Evolutionary conservation across 257 asterid species (phyloP), one percentile per base, ranked within the genome.

Genomic region (Solanum chaucha): DNA sequence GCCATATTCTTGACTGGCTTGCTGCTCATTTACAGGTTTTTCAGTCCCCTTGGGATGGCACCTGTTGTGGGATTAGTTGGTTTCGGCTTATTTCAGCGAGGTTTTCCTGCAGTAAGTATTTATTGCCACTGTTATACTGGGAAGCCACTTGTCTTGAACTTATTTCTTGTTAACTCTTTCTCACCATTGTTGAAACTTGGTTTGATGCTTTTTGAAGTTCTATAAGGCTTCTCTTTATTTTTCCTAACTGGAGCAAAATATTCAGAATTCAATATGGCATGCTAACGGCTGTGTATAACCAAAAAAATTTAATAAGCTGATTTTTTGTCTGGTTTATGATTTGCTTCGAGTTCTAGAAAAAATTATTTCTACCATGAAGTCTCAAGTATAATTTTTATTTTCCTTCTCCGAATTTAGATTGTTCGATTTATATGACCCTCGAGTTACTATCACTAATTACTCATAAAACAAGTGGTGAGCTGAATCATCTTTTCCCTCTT

Each of bases 31-130:
- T 83, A 58, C 97, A 97, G 99, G 26, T 95, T 97, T 89, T 97
- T 97, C 90, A 97, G 99, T 87, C 99, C 99, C 84, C 99, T 97
- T 30, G 98, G 99, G 75, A 93, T 97, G 98, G 99, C 98, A 82
- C 99, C 99, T 67, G 97, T 97, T 15, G 98, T 96, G 80, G 99
- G 98, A 89, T 93, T 97, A 88, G 97, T 95, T 20, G 99, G 99
- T 72, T 92, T 97, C 51, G 99, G 99, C 91, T 88, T 97, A 90
- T 96, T 96, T 88, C 98, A 97, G 86, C 95, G 99, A 87, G 99
- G 99, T 73, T 96, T 97, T 92, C 98, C 99, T 44, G 92, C 91
- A 61, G 99, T 97, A 90, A 84, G 93, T 87, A 83, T 35, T 75
- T 78, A 34, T 17, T 14, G 40, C 74, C 38, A 48, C 77, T 35